phyloP scores from a whole-genome alignment of 108 stramenopile genomes.

The Skeletonema costatum region DNA sequence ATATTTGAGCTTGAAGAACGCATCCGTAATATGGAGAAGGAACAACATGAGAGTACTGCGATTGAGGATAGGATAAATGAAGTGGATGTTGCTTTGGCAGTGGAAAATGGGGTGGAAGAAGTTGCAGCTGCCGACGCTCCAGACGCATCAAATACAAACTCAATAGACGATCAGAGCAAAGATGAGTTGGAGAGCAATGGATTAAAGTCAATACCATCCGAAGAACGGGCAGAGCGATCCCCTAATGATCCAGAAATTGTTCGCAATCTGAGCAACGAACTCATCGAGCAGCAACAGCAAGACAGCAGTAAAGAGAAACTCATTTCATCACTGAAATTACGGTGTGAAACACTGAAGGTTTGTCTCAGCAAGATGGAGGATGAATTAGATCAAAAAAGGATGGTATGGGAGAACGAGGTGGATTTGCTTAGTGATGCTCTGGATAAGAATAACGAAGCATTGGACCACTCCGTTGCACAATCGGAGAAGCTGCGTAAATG shows the following conservation, averaged over 20 bases:
- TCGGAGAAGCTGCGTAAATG: slow-evolving; percentile 16
- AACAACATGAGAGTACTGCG: neutral
- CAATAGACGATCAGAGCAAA: slow-evolving; percentile 1
- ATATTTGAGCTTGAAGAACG: slow-evolving; percentile 31
- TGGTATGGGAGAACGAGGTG: slow-evolving; percentile 28
- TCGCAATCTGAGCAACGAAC: slow-evolving; percentile 19
- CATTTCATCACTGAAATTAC: slow-evolving; percentile 31
- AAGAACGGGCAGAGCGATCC: too few relatives aligned
- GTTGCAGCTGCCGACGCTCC: neutral
- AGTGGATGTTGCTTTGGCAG: neutral
- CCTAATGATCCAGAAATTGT: neutral
- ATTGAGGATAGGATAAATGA: neutral
- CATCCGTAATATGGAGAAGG: slow-evolving; percentile 7
- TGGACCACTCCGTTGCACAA: slow-evolving; percentile 15
- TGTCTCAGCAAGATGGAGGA: slow-evolving; percentile 7
- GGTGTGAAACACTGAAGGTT: slow-evolving; percentile 12
- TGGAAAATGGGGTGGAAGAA: neutral
- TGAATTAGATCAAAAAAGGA: neutral
- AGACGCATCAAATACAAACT: neutral
- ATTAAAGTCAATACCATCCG: too few relatives aligned
- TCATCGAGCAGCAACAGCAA: slow-evolving; percentile 14
- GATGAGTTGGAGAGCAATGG: neutral
- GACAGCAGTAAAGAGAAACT: slow-evolving; percentile 17
- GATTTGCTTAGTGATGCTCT: slow-evolving; percentile 25
- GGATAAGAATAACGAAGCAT: slow-evolving; percentile 31